A percentile compares a stretch with the other conserved stretches of the same genome.
Conservation (phyloP, 768 basidiomycete genomes). For the Rhizopogon sp. region DNA sequence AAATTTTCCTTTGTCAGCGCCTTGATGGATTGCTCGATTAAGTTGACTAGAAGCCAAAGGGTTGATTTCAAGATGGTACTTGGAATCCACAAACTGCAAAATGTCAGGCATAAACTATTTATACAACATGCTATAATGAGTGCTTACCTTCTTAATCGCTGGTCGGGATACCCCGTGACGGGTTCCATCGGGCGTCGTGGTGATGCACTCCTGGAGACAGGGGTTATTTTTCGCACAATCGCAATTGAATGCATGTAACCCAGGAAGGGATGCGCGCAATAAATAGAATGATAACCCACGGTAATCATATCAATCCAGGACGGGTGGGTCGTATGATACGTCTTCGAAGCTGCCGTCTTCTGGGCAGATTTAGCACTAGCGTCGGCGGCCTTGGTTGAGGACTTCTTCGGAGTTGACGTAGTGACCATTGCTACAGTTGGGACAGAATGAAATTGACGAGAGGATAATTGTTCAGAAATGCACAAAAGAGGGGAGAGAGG, state of each 20-base stretch:
- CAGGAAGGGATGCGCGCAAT: slow-evolving; percentile 3
- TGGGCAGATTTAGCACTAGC: slow-evolving; percentile 4
- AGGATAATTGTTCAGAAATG: neutral
- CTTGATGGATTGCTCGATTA: slow-evolving; percentile 49
- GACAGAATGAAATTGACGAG: neutral
- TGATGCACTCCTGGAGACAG: slow-evolving; percentile 63
- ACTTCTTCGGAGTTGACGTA: slow-evolving; percentile 30
- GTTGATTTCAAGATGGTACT: slow-evolving; percentile 46
- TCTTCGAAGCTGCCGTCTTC: slow-evolving; percentile 32
- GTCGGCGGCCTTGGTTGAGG: slow-evolving; percentile 29
- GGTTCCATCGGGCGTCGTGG: slow-evolving; percentile 55
- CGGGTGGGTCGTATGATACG: slow-evolving; percentile 47
- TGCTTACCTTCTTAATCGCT: slow-evolving; percentile 77
- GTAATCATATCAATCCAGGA: slow-evolving; percentile 41
- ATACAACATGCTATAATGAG: neutral
- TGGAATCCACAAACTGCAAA: slow-evolving; percentile 47
- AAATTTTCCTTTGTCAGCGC: slow-evolving; percentile 47
- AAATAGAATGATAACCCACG: slow-evolving; percentile 28
- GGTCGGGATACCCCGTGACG: slow-evolving; percentile 72
- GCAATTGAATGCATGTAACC: slow-evolving; percentile 26
- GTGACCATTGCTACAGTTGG: slow-evolving; percentile 16
- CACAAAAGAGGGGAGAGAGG: slow-evolving; percentile 1
- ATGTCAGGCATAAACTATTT: neutral
- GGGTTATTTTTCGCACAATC: slow-evolving; percentile 10
- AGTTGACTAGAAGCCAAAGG: slow-evolving; percentile 41